Base-by-base conservation (phyloP, 1,139 yeast species). In the Zygosaccharomyces pseudobailii region DNA sequence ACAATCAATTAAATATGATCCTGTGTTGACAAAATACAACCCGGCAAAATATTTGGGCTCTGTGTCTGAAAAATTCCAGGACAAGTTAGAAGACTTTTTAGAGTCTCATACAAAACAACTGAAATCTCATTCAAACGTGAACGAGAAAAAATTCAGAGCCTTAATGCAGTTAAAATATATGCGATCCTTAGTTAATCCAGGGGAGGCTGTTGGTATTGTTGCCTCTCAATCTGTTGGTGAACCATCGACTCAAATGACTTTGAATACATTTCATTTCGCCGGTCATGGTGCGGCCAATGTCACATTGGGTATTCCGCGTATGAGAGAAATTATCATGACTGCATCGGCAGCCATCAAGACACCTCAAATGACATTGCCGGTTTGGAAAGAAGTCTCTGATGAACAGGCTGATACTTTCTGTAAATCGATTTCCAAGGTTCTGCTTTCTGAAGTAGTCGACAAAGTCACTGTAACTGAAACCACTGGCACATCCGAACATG, bases 221-320 rank as follows among this genome's bases (percentile, higher is more conserved):
- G 98, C 98, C 7, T 87, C 97, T 35, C 97, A 94, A 72, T 90
- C 97, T 48, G 84, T 94, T 67, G 99, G 99, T 72, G 99, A 94
- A 71, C 99, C 99, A 44, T 89, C 97, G 4, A 94, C 99, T 5
- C 99, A 94, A 74, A 94, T 94, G 99, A 94, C 99, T 20, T 79
- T 94, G 65, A 94, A 94, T 70, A 94, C 99, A 47, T 94, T 94
- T 95, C 99, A 94, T 75, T 94, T 94, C 65, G 99, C 99, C 59
- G 99, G 99, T 68, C 98, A 94, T 73, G 99, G 99, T 80, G 99
- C 98, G 50, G 98, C 98, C 43, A 94, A 94, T 71, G 99, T 94
- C 57, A 94, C 99, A 1, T 78, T 94, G 65, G 99, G 99, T 85
- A 94, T 94, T 66, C 99, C 99, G 42, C 96, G 99, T 81, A 84